phyloP scores from a whole-genome alignment of 2,329 filamentous ascomycete species.

The Nothophaeocryptopus gaeumannii region DNA sequence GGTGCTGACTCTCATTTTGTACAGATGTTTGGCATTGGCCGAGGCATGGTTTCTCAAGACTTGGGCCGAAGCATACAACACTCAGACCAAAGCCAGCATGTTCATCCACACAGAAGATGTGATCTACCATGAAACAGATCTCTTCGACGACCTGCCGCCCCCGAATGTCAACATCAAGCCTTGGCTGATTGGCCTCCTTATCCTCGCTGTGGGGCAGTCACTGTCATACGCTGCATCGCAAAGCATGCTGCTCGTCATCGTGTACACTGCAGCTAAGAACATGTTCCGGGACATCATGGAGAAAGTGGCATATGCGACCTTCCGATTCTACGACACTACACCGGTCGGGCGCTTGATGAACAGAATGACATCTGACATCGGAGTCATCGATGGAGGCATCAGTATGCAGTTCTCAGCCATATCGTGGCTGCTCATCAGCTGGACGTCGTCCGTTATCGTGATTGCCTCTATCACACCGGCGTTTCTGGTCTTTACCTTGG shows the following conservation, averaged over 20 bases:
- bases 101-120: slow-evolving; percentile 16
- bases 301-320: slow-evolving; percentile 73
- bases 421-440: slow-evolving; percentile 67
- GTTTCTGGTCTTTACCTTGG: slow-evolving; percentile 70
- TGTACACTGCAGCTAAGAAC: slow-evolving; percentile 71
- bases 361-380: slow-evolving; percentile 83
- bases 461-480: slow-evolving; percentile 75
- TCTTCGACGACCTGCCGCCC: slow-evolving; percentile 58
- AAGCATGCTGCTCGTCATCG: slow-evolving; percentile 69
- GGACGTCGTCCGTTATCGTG: slow-evolving; percentile 69
- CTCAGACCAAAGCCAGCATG: slow-evolving; percentile 16
- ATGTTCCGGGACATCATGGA: slow-evolving; percentile 73
- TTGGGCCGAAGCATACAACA: slow-evolving; percentile 75
- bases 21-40: slow-evolving; percentile 62
- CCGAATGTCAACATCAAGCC: slow-evolving; percentile 66
- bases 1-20: slow-evolving; percentile 60
- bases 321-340: slow-evolving; percentile 88
- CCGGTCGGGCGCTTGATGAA: slow-evolving; percentile 91
- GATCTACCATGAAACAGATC: slow-evolving; percentile 23
- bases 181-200: slow-evolving; percentile 71
- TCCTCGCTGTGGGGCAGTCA: slow-evolving; percentile 62
- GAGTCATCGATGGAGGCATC: slow-evolving; percentile 83
- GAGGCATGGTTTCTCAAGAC: slow-evolving; percentile 80
- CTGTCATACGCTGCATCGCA: slow-evolving; percentile 61
- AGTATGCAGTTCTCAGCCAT: slow-evolving; percentile 69